Conservation (phyloP, 768 basidiomycete genomes). For the Leccinum truebloodii region DNA sequence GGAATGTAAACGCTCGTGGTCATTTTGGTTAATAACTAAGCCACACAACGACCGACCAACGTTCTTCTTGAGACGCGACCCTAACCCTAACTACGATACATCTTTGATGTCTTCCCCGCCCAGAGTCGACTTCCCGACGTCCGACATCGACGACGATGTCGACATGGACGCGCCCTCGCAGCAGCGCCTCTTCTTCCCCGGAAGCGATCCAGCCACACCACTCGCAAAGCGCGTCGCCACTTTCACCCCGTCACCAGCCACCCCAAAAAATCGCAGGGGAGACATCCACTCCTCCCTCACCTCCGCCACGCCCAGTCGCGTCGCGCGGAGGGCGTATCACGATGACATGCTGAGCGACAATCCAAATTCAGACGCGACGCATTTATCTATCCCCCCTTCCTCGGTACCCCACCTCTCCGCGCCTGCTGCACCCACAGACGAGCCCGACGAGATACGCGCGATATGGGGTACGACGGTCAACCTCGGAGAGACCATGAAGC, state of each 20-base stretch:
- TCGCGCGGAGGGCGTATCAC: slow-evolving; percentile 21
- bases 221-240: slow-evolving; percentile 40
- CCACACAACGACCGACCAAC: neutral
- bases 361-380: slow-evolving; percentile 58
- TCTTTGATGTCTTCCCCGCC: slow-evolving; percentile 63
- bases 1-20: slow-evolving; percentile 33
- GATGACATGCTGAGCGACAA: slow-evolving; percentile 32
- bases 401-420: slow-evolving; percentile 60
- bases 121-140: slow-evolving; percentile 62
- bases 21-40: slow-evolving; percentile 16
- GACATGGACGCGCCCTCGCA: slow-evolving; percentile 46
- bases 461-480: slow-evolving; percentile 99
- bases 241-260: slow-evolving; percentile 31
- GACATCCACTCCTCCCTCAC: slow-evolving; percentile 35
- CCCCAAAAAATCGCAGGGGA: slow-evolving; percentile 46
- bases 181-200: slow-evolving; percentile 31
- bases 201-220: slow-evolving; percentile 43
- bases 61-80: neutral
- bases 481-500: slow-evolving; percentile 85
- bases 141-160: slow-evolving; percentile 54
- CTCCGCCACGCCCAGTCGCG: slow-evolving; percentile 32
- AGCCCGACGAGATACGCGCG: slow-evolving; percentile 83
- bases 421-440: slow-evolving; percentile 60
- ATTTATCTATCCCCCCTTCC: slow-evolving; percentile 58
- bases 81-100: neutral